Base-by-base conservation (phyloP, 495 filamentous ascomycete genomes). In the Penicillium flavigenum region DNA sequence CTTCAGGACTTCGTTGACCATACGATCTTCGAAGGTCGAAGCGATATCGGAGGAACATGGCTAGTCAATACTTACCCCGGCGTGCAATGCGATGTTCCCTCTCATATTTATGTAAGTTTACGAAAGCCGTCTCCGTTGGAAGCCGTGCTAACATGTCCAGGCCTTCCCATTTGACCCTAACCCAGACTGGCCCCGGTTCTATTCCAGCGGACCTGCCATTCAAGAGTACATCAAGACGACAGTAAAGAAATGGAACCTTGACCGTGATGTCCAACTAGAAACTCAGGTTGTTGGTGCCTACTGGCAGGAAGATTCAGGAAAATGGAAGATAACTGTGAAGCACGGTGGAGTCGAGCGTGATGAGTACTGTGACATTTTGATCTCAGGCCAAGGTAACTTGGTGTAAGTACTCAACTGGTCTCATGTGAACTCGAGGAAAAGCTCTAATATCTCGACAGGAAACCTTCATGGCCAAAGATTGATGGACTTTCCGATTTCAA, bases 201-300 rank as follows among this genome's bases (percentile, higher is more conserved):
- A 81, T 57, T 79, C 83, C 10, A 69, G 72, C n/a, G 80, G 81
- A 4, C 66, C 63, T 16, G 85, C 87, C 58, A 87, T 88, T 39
- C 65, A 75, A 10, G 77, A 74, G 22, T 88, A 88, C 56, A 81
- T 81, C 68, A 71, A 81, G 36, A 56, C 63, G 0, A 64, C 81
- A 1, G 79, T 79, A 2, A 62, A 72, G 14, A 86, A 85, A 63
- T 79, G 81, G 66, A 75, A 81, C 32, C 72, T 86, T 12, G 74
- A 79, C 43, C 67, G 75, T 47, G 72, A 79, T 51, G 53, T 81
- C 12, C 70, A 74, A 42, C 63, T 81, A 10, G 62, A 74, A 12
- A 71, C 72, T n/a, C 71, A 63, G 36, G 76, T 85, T 10, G 68
- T 76, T 5, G 70, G 63, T 12, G 68, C 77, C 8, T 47, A 59